A percentile compares a stretch with the other conserved stretches of the same genome.
Evolutionary conservation across 1,139 yeast genomes (phyloP).

Genomic region (Saccharomyces pastorianus): DNA sequence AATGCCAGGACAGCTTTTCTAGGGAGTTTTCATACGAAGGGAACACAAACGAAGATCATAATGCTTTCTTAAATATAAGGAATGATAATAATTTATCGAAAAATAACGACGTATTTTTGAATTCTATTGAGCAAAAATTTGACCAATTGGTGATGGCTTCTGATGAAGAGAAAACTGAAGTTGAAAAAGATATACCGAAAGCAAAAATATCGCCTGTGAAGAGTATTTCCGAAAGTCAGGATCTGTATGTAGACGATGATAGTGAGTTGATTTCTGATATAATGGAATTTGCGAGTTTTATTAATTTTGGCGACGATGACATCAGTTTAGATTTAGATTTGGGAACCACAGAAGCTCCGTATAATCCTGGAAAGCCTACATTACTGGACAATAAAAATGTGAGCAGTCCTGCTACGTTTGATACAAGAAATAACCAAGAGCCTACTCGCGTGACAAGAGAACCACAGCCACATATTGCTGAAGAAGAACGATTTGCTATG

Average conservation of each 20-base stretch:
- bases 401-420: neutral
- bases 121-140: neutral
- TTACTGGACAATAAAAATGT: neutral
- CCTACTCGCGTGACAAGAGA: neutral
- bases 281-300: slow-evolving; percentile 57
- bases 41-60: neutral
- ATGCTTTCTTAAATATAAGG: neutral
- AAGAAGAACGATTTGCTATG: neutral
- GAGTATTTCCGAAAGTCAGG: slow-evolving; percentile 3
- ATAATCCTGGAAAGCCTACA: neutral
- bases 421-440: neutral
- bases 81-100: neutral
- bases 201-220: slow-evolving; percentile 19
- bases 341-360: neutral
- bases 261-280: slow-evolving; percentile 33
- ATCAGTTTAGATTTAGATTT: slow-evolving; percentile 29
- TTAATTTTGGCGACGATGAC: slow-evolving; percentile 47
- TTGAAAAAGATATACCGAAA: slow-evolving; percentile 12
- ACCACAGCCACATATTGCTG: neutral
- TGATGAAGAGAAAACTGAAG: slow-evolving; percentile 1
- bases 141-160: neutral
- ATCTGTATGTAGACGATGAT: slow-evolving; percentile 20
- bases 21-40: neutral
- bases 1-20: slow-evolving; percentile 12
- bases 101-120: neutral